These are phyloP conservation scores for Coniochaeta sp. DNA, from an alignment of 2,329 filamentous ascomycete genomes.

Conservation along the genomic window DNA sequence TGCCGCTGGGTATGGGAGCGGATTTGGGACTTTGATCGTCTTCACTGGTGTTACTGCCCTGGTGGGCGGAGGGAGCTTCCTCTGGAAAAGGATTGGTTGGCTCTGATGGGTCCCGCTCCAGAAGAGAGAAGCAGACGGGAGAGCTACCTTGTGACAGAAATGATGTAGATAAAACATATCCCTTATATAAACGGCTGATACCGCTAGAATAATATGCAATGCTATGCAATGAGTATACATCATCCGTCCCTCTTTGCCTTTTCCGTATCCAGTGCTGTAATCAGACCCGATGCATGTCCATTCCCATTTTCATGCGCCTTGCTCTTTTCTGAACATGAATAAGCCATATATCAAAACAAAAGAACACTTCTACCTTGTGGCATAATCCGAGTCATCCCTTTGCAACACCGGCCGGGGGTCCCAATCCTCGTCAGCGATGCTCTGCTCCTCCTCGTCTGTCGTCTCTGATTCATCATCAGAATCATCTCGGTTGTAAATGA, in stretches of 20 bases:
- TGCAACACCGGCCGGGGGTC: conserved; percentile 31
- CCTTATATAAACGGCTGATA: not conserved
- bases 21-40: conserved; percentile 46
- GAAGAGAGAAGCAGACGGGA: not conserved
- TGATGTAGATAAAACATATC: not conserved
- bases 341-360: not conserved
- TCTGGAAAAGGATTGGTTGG: conserved; percentile 30
- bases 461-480: conserved; percentile 8
- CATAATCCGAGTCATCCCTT: conserved; percentile 18
- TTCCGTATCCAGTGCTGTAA: not conserved
- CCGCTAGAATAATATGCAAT: not conserved
- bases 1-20: conserved; percentile 37
- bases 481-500: conserved; percentile 60
- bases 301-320: not conserved
- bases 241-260: not conserved
- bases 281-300: not conserved
- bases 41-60: conserved; percentile 47
- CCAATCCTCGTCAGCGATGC: conserved; percentile 25
- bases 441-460: conserved; percentile 14
- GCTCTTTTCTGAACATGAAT: not conserved
- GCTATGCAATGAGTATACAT: not conserved
- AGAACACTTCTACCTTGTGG: conserved; percentile 4
- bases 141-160: too few relatives aligned
- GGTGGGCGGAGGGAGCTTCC: conserved; percentile 35
- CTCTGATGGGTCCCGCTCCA: conserved; percentile 11